Conservation (phyloP, 768 basidiomycete genomes). For the Tephrocybe sp. region DNA sequence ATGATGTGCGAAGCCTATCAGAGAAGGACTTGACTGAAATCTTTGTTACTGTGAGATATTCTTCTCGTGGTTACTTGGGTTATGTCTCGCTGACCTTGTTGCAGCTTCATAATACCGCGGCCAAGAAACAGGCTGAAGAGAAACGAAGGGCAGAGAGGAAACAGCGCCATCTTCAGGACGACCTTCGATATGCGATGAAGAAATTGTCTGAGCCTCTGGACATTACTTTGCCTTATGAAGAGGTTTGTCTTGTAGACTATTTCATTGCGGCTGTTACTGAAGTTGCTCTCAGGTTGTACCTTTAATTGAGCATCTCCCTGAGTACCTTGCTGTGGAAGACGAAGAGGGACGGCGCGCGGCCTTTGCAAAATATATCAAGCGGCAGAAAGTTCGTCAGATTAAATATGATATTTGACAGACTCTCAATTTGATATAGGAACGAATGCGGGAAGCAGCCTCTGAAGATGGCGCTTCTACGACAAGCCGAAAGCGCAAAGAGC, state of each 20-base stretch:
- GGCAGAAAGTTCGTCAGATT: constrained; percentile 73
- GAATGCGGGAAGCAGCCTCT: constrained; percentile 71
- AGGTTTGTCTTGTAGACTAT: constrained; percentile 47
- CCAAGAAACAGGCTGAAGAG: constrained; percentile 82
- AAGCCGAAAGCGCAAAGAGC: constrained; percentile 81
- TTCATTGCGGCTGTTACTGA: neutral
- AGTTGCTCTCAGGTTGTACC: constrained; percentile 55
- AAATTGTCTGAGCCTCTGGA: constrained; percentile 85
- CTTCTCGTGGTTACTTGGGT: neutral
- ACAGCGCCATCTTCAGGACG: constrained; percentile 89
- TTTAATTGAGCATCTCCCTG: constrained; percentile 77
- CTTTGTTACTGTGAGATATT: constrained; percentile 58
- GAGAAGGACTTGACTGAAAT: constrained; percentile 56
- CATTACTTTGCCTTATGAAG: constrained; percentile 73
- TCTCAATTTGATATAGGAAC: constrained; percentile 51
- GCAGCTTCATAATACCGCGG: constrained; percentile 71
- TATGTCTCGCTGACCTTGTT: constrained; percentile 6
- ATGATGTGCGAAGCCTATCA: constrained; percentile 45
- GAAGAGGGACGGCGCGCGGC: constrained; percentile 83
- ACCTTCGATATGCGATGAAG: constrained; percentile 92
- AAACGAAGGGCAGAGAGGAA: constrained; percentile 82
- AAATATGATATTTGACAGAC: neutral
- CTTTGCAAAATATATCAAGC: constrained; percentile 84
- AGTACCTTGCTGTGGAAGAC: constrained; percentile 86
- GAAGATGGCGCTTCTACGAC: constrained; percentile 86